phyloP scores from a whole-genome alignment of 345 rosid species.

The Erodium maritimum region DNA sequence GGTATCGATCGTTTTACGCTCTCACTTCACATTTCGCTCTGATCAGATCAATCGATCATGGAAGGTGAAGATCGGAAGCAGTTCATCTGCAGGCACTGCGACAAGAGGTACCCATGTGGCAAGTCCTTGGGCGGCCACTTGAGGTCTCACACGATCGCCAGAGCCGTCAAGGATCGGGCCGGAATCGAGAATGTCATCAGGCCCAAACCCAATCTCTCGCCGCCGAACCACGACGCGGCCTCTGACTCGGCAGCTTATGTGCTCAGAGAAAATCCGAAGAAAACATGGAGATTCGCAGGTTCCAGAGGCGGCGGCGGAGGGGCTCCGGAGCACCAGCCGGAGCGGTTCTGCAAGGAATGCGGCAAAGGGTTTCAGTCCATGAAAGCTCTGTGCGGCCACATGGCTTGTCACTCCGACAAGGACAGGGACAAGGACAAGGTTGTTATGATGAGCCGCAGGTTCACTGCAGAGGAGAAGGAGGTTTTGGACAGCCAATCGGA shows the following conservation, averaged over 20 bases:
- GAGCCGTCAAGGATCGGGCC: too few species aligned
- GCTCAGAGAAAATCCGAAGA: slow-evolving; percentile 63
- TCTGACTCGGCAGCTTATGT: slow-evolving; percentile 15
- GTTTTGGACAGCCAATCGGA: slow-evolving; percentile 55
- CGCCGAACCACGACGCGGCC: too few species aligned
- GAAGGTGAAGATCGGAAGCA: slow-evolving; percentile 28
- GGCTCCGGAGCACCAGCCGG: slow-evolving; percentile 42
- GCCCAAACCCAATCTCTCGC: too few species aligned
- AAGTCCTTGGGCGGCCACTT: slow-evolving; percentile 88
- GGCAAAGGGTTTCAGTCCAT: slow-evolving; percentile 72
- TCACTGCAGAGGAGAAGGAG: slow-evolving; percentile 23
- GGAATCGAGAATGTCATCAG: slow-evolving; percentile 6
- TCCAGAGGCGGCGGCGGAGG: too few species aligned
- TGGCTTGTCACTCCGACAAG: slow-evolving; percentile 77
- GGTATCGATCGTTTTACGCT: too few species aligned
- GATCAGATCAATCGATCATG: too few species aligned
- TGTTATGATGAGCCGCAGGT: slow-evolving; percentile 19
- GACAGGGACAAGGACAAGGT: slow-evolving; percentile 27
- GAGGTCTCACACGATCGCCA: slow-evolving; percentile 45
- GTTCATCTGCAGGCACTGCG: slow-evolving; percentile 65
- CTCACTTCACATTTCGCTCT: too few species aligned
- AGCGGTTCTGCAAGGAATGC: slow-evolving; percentile 50
- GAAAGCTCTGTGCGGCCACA: slow-evolving; percentile 91
- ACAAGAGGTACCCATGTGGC: slow-evolving; percentile 64
- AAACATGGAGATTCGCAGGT: slow-evolving; percentile 41